phyloP scores from a whole-genome alignment of 306 rosid species.

The Cicer bijugum region DNA sequence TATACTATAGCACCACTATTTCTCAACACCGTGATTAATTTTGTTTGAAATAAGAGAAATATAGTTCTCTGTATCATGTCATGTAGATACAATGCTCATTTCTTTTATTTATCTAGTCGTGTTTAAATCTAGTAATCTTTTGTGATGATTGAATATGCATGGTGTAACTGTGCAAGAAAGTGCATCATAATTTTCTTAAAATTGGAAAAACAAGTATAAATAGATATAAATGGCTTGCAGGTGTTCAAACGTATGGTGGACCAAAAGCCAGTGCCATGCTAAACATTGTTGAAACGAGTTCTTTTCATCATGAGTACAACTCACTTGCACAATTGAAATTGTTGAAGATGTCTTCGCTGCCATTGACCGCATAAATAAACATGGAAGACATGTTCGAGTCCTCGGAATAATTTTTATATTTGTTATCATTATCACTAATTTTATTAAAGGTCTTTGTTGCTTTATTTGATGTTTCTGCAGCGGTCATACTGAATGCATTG shows the following conservation, averaged over 20 bases:
- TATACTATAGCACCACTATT: too few relatives aligned
- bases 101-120: neutral
- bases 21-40: too few relatives aligned
- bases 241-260: conserved; percentile 78
- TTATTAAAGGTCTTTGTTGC: neutral
- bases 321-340: conserved; percentile 77
- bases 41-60: too few relatives aligned
- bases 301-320: conserved; percentile 76
- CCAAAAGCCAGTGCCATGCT: conserved; percentile 65
- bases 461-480: conserved; percentile 52
- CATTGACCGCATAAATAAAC: conserved; percentile 69
- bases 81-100: neutral
- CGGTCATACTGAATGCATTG: conserved; percentile 79
- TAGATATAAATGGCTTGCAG: conserved; percentile 49
- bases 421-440: neutral
- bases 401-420: conserved; percentile 12
- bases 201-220: neutral
- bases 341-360: conserved; percentile 81
- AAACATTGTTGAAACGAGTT: conserved; percentile 55
- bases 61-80: too few relatives aligned
- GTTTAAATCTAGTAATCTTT: conserved; percentile 23
- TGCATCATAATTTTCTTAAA: conserved; percentile 1
- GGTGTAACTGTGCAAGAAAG: neutral
- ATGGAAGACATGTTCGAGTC: conserved; percentile 66
- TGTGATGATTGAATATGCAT: neutral